Percentiles rank a stretch among this genome's conserved stretches.
Conservation (phyloP, 2,329 filamentous ascomycete genomes). For the Neonectria sp. region DNA sequence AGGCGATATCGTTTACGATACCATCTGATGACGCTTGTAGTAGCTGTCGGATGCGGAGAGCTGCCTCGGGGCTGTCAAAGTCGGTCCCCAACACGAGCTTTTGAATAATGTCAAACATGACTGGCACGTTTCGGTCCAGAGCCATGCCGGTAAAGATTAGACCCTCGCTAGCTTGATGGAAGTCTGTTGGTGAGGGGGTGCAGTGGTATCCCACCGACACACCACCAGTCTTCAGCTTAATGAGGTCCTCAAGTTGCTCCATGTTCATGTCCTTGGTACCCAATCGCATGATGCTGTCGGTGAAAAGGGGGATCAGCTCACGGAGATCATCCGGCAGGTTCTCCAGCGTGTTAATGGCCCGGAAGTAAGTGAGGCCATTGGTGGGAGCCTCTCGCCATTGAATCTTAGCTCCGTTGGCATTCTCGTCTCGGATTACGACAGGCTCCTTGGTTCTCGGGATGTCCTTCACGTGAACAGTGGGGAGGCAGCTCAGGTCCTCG, state of each 20-base stretch:
- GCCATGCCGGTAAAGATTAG: conserved; percentile 89
- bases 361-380: conserved; percentile 96
- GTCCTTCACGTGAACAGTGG: conserved; percentile 89
- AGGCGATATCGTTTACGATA: conserved; percentile 91
- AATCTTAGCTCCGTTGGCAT: conserved; percentile 75
- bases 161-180: conserved; percentile 82
- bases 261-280: conserved; percentile 90
- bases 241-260: conserved; percentile 95
- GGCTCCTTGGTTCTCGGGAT: conserved; percentile 84
- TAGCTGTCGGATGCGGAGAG: conserved; percentile 87
- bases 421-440: conserved; percentile 73
- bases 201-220: conserved; percentile 88
- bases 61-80: conserved; percentile 87
- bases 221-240: conserved; percentile 96
- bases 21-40: conserved; percentile 90
- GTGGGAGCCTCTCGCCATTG: conserved; percentile 96
- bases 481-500: conserved; percentile 88
- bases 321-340: conserved; percentile 88
- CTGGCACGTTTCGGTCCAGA: conserved; percentile 88
- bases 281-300: conserved; percentile 92
- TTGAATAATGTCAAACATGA: conserved; percentile 89
- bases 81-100: conserved; percentile 89
- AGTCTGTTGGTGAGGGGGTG: conserved; percentile 82
- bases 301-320: conserved; percentile 89
- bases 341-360: conserved; percentile 85